These are phyloP conservation scores for Blastobotrys buckinghamii DNA, from an alignment of 1,139 yeast genomes.

Conservation along the genomic window DNA sequence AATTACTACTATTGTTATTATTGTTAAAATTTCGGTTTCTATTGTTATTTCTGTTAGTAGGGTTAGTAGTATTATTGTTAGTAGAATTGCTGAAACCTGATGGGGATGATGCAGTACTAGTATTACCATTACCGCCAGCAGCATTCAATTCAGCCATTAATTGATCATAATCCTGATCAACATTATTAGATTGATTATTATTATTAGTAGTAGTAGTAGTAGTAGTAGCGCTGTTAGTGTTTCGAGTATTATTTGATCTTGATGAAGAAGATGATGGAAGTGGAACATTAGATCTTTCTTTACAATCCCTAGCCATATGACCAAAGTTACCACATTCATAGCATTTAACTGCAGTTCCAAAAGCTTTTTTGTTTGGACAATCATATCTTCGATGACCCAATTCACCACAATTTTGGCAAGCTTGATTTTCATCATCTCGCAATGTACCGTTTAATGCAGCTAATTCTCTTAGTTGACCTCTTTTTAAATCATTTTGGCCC, in stretches of 20 bases:
- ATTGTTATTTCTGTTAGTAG: neutral
- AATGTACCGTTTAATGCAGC: slow-evolving; percentile 94
- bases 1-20: neutral
- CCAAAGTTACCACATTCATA: slow-evolving; percentile 76
- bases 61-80: neutral
- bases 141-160: slow-evolving; percentile 47
- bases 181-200: slow-evolving; percentile 14
- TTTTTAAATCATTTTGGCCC: slow-evolving; percentile 85
- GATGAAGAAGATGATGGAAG: too few species aligned
- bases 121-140: neutral
- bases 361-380: slow-evolving; percentile 51
- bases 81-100: neutral
- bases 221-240: neutral
- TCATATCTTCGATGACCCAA: slow-evolving; percentile 57
- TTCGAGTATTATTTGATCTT: neutral
- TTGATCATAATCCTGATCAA: slow-evolving; percentile 45
- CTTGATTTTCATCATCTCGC: slow-evolving; percentile 69
- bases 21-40: neutral
- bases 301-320: slow-evolving; percentile 86
- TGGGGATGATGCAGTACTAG: neutral
- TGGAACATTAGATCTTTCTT: slow-evolving; percentile 31
- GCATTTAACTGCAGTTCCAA: slow-evolving; percentile 61
- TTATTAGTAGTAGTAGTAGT: slow-evolving; percentile 6
- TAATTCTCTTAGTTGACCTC: slow-evolving; percentile 85
- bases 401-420: slow-evolving; percentile 57